Evolutionary conservation across 768 basidiomycete genomes (phyloP), one percentile per base, ranked within the genome.

Genomic region (Sistotremastrum suecicum): DNA sequence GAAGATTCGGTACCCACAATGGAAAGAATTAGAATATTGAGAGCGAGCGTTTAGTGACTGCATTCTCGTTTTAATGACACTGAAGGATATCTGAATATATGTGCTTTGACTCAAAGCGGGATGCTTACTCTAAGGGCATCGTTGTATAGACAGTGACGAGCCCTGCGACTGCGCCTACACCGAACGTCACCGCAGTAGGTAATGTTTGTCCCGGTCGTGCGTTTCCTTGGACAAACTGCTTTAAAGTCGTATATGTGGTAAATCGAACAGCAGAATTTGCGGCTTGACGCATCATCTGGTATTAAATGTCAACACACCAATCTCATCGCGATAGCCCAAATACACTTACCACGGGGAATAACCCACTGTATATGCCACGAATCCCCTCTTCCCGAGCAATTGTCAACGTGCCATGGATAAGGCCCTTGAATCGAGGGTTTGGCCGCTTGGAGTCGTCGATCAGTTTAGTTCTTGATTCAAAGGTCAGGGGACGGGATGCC

Each of bases 11-110:
- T 95, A 94, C 4, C 80, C 92, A 54, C 94, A 98, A 55, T 98
- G 91, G 66, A 97, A 85, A 3, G 91, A 81, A 57, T 99, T 97
- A 35, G 80, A 77, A 59, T 98, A 99, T 49, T 90, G 81, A 28
- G 69, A 63, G 7, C 75, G 70, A 0, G 94, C 95, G 46, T 76
- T 74, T 7, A 99, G 70, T 4, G 88, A 81, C 62, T 99, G 95
- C 95, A 98, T 99, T 29, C 94, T 78, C 7, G 95, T 98, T 66
- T 98, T 99, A 63, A 98, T 77, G 32, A 97, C 91, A 57, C 90
- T 94, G 52, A 36, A 36, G 29, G 44, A 34, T 51, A 34, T 28
- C 42, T 38, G 6, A 46, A 31, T 31, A 30, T 29, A 11, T 28
- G 43, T 8, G 30, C 36, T 38, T 41, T 47, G 41, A 37, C 34